These are phyloP conservation scores for Saccharomyces uvarum DNA, from an alignment of 1,139 yeast species.

Conservation along the genomic window DNA sequence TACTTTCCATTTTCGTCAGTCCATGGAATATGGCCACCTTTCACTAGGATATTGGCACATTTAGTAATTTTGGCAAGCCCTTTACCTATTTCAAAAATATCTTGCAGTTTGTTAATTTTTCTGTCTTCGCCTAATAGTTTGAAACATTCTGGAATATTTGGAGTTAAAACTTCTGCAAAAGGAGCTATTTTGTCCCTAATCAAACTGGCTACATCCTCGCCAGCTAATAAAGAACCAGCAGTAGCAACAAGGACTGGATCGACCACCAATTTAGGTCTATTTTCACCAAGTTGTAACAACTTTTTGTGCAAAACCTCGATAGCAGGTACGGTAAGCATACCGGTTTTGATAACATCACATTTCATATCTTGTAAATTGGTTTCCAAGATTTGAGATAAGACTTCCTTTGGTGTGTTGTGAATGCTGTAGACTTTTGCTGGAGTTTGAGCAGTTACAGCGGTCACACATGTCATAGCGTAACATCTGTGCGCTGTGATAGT, in stretches of 20 bases:
- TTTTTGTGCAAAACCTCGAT: slow-evolving; percentile 41
- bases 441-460: slow-evolving; percentile 82
- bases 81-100: slow-evolving; percentile 39
- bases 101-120: slow-evolving; percentile 31
- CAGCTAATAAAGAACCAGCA: slow-evolving; percentile 56
- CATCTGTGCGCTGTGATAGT: slow-evolving; percentile 73
- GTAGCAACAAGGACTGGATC: slow-evolving; percentile 86
- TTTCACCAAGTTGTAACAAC: slow-evolving; percentile 33
- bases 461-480: slow-evolving; percentile 72
- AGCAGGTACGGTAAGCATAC: slow-evolving; percentile 62
- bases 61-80: slow-evolving; percentile 38
- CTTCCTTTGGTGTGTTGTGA: slow-evolving; percentile 39
- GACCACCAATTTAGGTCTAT: slow-evolving; percentile 41
- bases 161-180: slow-evolving; percentile 59
- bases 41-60: slow-evolving; percentile 54
- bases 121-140: slow-evolving; percentile 23
- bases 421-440: slow-evolving; percentile 51
- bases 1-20: slow-evolving; percentile 24
- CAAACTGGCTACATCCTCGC: slow-evolving; percentile 39
- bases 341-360: slow-evolving; percentile 70
- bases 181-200: slow-evolving; percentile 42
- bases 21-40: slow-evolving; percentile 78
- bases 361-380: slow-evolving; percentile 58
- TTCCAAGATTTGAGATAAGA: slow-evolving; percentile 42
- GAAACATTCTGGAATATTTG: slow-evolving; percentile 66